Evolutionary conservation across 1,284 basidiomycete genomes (phyloP), one percentile per base, ranked within the genome.

Genomic region (Pholiota adiposa): DNA sequence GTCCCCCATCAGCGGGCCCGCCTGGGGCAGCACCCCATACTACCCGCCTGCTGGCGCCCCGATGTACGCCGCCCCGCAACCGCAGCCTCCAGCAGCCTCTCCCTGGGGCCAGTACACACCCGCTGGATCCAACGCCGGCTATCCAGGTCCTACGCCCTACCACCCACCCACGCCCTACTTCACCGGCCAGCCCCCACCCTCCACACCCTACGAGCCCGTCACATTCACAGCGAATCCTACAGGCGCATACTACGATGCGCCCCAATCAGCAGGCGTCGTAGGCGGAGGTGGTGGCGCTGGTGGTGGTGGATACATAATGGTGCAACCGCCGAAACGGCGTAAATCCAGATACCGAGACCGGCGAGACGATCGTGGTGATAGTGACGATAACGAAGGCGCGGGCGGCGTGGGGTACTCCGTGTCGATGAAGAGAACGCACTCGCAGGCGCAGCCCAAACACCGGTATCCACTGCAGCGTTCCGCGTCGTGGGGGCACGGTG

Each of bases 341-440:
- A 19, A 56, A 12, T 44, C 54, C 21, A 36, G 49, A 0, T 53
- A 63, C 23, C 4, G 49, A 0, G 49, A 63, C 23, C 4, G 14
- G 14, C 43, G 43, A 1, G 43, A 46, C 11, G 43, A 46, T 4
- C 23, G 59, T 11, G 38, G 34, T 5, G 41, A 44, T 23, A 18
- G 34, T 25, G 54, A 51, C 49, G 54, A 54, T 46, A 41, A 49
- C 9, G 31, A 54, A 2, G 36, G 21, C 0, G 52, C 18, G 8
- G 46, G 38, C 31, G 25, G 41, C 18, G 6, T 43, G 2, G 53
- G 34, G 1, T 43, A 43, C 12, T 44, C 41, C 12, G 21, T 14
- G 0, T 53, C 60, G 2, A 63, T 68, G 43, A 59, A 64, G 21
- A 55, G 69, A 12, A 64, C 69, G 12, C 51, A 54, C 8, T 69